Percentiles rank a stretch among this genome's conserved stretches.
phyloP scores from a whole-genome alignment of 371 early-diverging fungal species.

The Mortierella sp. region DNA sequence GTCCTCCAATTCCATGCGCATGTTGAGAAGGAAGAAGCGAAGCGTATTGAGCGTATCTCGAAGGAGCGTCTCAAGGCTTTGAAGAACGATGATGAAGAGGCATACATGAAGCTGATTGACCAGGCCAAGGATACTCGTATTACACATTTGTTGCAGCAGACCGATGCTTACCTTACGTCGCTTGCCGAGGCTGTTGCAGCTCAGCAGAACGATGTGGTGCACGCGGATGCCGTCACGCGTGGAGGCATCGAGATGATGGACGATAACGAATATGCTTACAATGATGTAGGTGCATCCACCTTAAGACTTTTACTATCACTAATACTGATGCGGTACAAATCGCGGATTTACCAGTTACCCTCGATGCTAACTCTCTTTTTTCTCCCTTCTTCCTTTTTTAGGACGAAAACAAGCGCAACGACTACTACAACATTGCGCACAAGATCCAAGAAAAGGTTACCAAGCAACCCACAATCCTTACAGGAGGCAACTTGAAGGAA shows the following conservation, averaged over 20 bases:
- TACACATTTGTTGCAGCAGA: slow-evolving; percentile 87
- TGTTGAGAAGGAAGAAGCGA: slow-evolving; percentile 92
- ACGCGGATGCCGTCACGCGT: slow-evolving; percentile 53
- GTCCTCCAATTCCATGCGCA: slow-evolving; percentile 82
- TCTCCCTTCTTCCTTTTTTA: background rate
- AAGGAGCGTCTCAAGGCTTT: slow-evolving; percentile 96
- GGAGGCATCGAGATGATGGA: slow-evolving; percentile 57
- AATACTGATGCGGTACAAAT: background rate
- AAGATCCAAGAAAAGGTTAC: slow-evolving; percentile 78
- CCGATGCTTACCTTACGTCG: slow-evolving; percentile 84
- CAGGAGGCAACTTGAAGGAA: slow-evolving; percentile 93
- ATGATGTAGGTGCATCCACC: slow-evolving; percentile 18
- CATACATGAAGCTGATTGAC: slow-evolving; percentile 92
- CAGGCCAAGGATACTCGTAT: slow-evolving; percentile 95
- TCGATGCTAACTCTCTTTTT: background rate
- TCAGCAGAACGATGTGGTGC: slow-evolving; percentile 79
- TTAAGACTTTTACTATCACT: slow-evolving; percentile 7
- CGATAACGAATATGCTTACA: slow-evolving; percentile 65
- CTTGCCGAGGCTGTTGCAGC: slow-evolving; percentile 81
- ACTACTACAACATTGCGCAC: slow-evolving; percentile 92
- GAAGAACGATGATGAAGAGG: slow-evolving; percentile 94
- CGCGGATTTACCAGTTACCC: background rate
- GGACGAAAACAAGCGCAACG: slow-evolving; percentile 67
- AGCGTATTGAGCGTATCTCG: slow-evolving; percentile 79
- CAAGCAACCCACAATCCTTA: slow-evolving; percentile 82